A percentile compares a stretch with the other conserved stretches of the same genome.
These are phyloP conservation scores for Penicillium turbatum DNA, from an alignment of 495 filamentous ascomycete species.

Conservation along the genomic window DNA sequence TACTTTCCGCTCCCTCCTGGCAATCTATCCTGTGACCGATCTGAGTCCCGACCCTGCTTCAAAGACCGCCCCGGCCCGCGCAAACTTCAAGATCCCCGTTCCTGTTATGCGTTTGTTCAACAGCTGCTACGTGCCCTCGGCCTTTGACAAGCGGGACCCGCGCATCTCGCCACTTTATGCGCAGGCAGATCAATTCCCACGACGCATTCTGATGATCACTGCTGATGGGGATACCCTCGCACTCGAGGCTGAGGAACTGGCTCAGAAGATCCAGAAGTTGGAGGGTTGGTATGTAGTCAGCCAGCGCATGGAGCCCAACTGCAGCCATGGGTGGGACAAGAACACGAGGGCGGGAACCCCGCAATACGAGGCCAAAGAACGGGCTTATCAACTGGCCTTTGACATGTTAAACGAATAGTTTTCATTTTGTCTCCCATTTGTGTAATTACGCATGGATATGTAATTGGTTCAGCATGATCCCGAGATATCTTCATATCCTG, in stretches of 20 bases:
- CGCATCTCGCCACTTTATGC: conserved; percentile 45
- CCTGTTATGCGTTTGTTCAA: conserved; percentile 30
- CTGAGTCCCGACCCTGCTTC: conserved; percentile 19
- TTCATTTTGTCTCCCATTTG: neutral
- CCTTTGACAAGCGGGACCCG: conserved; percentile 38
- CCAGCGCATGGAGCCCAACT: conserved; percentile 34
- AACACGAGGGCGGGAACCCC: conserved; percentile 20
- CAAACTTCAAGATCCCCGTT: conserved; percentile 22
- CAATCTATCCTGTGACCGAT: conserved; percentile 41
- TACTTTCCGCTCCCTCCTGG: conserved; percentile 38
- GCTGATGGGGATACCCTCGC: conserved; percentile 40
- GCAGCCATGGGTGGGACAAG: conserved; percentile 43
- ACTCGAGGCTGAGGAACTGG: conserved; percentile 40
- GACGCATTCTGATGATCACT: conserved; percentile 41
- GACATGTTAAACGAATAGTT: conserved; percentile 27
- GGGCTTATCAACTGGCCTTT: conserved; percentile 33
- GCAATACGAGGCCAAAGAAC: conserved; percentile 31
- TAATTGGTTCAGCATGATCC: too few relatives aligned
- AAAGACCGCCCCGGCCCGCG: conserved; percentile 27
- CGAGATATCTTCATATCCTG: neutral
- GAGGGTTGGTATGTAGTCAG: conserved; percentile 35
- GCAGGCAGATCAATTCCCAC: conserved; percentile 34
- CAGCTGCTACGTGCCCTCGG: conserved; percentile 28
- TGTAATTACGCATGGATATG: too few relatives aligned
- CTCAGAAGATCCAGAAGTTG: conserved; percentile 25